Base-by-base conservation (phyloP, 345 rosid species). In the Limnanthes douglasii region DNA sequence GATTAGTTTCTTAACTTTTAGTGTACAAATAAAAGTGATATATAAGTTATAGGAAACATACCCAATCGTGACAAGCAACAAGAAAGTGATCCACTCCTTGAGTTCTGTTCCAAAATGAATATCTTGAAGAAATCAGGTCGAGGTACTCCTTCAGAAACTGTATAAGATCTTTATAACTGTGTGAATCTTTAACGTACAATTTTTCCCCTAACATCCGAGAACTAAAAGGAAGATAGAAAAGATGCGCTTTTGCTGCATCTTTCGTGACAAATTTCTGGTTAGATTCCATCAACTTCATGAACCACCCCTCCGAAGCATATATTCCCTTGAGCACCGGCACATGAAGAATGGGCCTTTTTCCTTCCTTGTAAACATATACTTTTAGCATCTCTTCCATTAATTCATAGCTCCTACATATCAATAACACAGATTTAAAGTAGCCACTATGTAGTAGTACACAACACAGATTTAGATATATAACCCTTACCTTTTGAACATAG, bases 231-330 rank as follows among this genome's bases (percentile, higher is more conserved):
- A 84, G 45, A 72, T 64, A 84, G 62, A 78, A 84, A 5, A 84
- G 43, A 54, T 78, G 93, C 41, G 95, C 93, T 32, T 69, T 73
- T 34, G 64, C 57, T 1, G 84, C 55, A 38, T 64, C 37, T 58
- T 59, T 66, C 8, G 93, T 73, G 37, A 68, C 65, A 46, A 78
- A 70, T 22, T 48, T 69, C 46, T 65, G 60, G 68, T 61, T 66
- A 29, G 54, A 61, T 59, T 75, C 76, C 51, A 84, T 35, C 43
- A 43, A 67, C 68, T 70, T 74, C 82, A 83, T 78, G 60, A 83
- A 83, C 95, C 95, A 83, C 56, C 95, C 95, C 56, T 83, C 86
- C 6, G 88, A 75, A 12, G 93, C 81, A 46, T 84, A 84, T 54
- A 70, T 65, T 11, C 95, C 95, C 39, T 60, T 17, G 20, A 75